Base-by-base conservation (phyloP, 2,329 filamentous ascomycete genomes). In the Penicillium sp. region DNA sequence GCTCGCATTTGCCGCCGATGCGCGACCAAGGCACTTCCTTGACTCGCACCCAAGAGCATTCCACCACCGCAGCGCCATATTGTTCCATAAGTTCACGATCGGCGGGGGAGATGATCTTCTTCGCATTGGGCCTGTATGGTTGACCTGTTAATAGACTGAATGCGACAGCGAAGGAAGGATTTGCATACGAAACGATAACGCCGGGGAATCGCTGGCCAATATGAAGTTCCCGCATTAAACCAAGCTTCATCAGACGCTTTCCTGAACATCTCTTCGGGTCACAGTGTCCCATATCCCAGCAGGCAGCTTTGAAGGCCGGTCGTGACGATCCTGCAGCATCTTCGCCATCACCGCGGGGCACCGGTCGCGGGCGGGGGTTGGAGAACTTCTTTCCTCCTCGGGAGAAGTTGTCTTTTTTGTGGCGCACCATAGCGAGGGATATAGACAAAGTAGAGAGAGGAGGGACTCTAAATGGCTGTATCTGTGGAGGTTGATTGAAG, bases 281-380 rank as follows among this genome's bases (percentile, higher is more conserved):
- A 76, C 93, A 98, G 75, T 98, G 93, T 54, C 91, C 92, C 29
- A 98, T 79, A 66, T 98, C 93, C 93, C 93, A 98, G 70, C 92
- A 96, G 51, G 92, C 93, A 42, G 93, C 92, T 73, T 95, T 95
- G 80, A 91, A 96, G 20, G 74, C 67, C 32, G 72, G 73, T 44
- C 68, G 69, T 50, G 67, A 59, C 46, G 64, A 64, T 32, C 52
- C 60, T 55, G 59, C 62, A 39, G 63, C 59, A 15, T 70, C 66
- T 46, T 75, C 69, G 53, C 74, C 72, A 47, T 71, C 66, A 54
- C 66, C 66, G 64, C 73, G 75, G 58, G 78, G 67, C 51, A 61
- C 59, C 47, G 67, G 78, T 52, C 78, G 76, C 55, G 78, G 75
- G 56, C 82, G 78, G 53, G 83, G 78, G 53, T 81, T 78, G 58